Conservation (phyloP, 202 grass and related monocot genomes). For the Thinopyrum obtusiflorum region DNA sequence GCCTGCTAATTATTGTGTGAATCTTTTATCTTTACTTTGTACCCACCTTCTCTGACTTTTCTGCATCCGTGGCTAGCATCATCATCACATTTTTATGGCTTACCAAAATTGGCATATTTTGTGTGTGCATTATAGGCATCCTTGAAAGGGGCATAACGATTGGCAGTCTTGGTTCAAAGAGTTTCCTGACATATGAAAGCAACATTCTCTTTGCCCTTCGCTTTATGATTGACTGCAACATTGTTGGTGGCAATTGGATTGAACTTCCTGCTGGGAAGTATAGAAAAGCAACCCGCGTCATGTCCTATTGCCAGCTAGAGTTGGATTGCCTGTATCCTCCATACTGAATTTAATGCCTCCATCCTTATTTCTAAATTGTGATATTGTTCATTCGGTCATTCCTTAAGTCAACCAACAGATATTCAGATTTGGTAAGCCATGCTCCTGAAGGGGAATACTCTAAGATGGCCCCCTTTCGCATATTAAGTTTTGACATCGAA, state of each 20-base stretch:
- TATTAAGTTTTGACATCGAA: slow-evolving; percentile 99
- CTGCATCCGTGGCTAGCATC: background rate
- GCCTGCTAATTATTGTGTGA: slow-evolving; percentile 18
- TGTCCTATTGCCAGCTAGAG: slow-evolving; percentile 91
- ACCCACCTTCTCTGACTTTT: background rate
- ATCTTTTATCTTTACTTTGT: slow-evolving; percentile 15
- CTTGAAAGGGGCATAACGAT: slow-evolving; percentile 85
- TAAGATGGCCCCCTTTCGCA: slow-evolving; percentile 93
- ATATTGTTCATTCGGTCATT: slow-evolving; percentile 19
- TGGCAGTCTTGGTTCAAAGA: slow-evolving; percentile 83
- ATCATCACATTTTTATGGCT: background rate
- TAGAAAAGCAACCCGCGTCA: slow-evolving; percentile 66
- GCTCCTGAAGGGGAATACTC: slow-evolving; percentile 80
- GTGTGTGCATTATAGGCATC: slow-evolving; percentile 55
- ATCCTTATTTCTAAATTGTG: slow-evolving; percentile 15
- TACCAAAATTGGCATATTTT: slow-evolving; percentile 22
- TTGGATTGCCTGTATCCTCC: slow-evolving; percentile 86
- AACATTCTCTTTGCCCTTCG: slow-evolving; percentile 97
- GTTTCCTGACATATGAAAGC: slow-evolving; percentile 95
- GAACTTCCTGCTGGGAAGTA: slow-evolving; percentile 84
- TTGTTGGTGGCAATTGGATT: slow-evolving; percentile 99
- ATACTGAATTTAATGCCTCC: slow-evolving; percentile 5
- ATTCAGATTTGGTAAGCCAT: slow-evolving; percentile 85
- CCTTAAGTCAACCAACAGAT: slow-evolving; percentile 64
- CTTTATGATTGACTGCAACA: slow-evolving; percentile 95